Percentiles rank a stretch among this genome's conserved stretches.
Evolutionary conservation across 2,329 filamentous ascomycete species (phyloP).

Genomic region (Xylariaceae sp.): DNA sequence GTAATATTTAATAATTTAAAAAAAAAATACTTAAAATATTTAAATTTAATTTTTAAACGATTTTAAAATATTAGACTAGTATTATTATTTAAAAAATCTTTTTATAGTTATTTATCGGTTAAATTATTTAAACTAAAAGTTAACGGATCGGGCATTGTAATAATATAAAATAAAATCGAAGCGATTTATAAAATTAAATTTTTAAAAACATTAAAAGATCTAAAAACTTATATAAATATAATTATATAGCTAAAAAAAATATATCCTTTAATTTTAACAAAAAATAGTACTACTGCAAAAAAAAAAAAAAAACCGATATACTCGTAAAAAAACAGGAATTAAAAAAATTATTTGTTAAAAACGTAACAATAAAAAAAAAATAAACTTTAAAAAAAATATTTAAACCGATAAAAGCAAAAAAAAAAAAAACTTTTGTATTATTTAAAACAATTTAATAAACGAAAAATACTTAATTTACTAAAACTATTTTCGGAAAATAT

Average conservation of each 20-base stretch:
- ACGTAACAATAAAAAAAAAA: not conserved
- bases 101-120: not conserved
- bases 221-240: conserved; percentile 3
- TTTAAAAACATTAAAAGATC: not conserved
- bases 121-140: not conserved
- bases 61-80: not conserved
- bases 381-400: no score
- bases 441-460: no score
- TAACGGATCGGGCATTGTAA: not conserved
- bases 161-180: not conserved
- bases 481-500: no score
- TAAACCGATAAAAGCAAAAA: no score
- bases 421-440: no score
- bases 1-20: no score
- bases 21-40: no score
- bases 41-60: not conserved
- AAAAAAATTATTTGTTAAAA: not conserved
- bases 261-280: conserved; percentile 1
- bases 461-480: no score
- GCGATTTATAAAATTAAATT: conserved; percentile 1
- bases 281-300: not conserved
- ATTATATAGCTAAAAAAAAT: conserved; percentile 3
- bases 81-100: not conserved
- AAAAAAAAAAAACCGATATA: conserved; percentile 1
- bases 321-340: not conserved